Evolutionary conservation across 176 grass and related monocot genomes (phyloP), one percentile per base, ranked within the genome.

Genomic region (Bolboschoenus planiculmis): DNA sequence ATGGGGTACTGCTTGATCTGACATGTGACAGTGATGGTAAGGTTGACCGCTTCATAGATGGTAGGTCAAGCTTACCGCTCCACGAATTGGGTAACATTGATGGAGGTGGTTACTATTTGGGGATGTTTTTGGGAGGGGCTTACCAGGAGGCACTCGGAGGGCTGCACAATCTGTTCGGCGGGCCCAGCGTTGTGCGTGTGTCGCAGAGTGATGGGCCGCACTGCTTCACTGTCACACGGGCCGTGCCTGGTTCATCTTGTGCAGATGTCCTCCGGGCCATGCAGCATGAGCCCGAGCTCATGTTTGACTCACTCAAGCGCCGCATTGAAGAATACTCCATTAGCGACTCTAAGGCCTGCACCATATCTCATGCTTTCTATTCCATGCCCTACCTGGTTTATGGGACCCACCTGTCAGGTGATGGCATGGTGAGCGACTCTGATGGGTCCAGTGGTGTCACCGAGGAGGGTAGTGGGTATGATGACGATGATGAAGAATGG

Each of bases 1-100:
- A 94, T 57, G 94, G 94, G 1, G 77, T 94, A 0, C 82, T 97
- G 61, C 87, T 87, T 3, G 94, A 97, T 81, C 90, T 97, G 3
- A 97, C 94, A 77, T 97, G 94, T 88, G 94, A 97, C 86, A 94
- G 92, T 88, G 94, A 97, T 81, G 94, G 94, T 24, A 97, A 97
- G 87, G 86, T 94, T 3, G 67, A 87, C 44, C 80, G 81, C 7
- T 97, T 97, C 85, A 94, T 97, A 78, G 90, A 90, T 11, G 94
- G 92, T 54, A 66, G 83, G 83, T 78, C 80, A 37, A 97, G 90
- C 83, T 85, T 97, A 2, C 92, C 94, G 1, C 88, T 97, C 83
- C 94, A 97, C 84, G 90, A 97, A 58, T 78, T 97, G 23, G 30
- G 83, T 9, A 24, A 53, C 56, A 82, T 83, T 64, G 83, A 86